Base-by-base conservation (phyloP, 2,329 filamentous ascomycete species). In the Madurella mycetomatis region DNA sequence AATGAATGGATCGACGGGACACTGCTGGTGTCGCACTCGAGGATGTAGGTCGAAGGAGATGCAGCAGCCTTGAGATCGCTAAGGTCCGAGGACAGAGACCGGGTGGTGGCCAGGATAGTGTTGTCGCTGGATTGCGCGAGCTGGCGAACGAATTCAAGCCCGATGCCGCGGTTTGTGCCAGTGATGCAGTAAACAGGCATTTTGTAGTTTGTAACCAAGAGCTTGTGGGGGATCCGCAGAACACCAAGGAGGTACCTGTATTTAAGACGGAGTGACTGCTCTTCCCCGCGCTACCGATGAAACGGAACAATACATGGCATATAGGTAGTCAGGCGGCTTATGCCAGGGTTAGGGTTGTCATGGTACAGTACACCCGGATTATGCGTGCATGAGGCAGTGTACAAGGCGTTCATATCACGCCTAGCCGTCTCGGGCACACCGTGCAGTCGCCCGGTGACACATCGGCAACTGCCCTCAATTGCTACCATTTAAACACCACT, bases 161-260 rank as follows among this genome's bases (percentile, higher is more conserved):
- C 68, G 47, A 64, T 60, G 42, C 62, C 64, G 12, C 60, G 67
- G 64, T 62, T 73, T 54, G 60, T 64, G 60, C 68, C 68, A 15
- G 64, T 66, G 47, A 70, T 60, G 55, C 64, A 66, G 56, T 67
- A 69, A 17, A 64, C 58, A 9, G 67, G 64, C 67, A 69, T 69
- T n/a, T 41, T 58, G 54, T 7, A 25, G 5, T 13, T 46, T 32
- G 16, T 15, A 12, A 30, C 15, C 11, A 18, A 12, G 19, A n/a
- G 19, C 11, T 37, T 7, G 9, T 5, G 19, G 19, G 15, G 25
- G 25, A 4, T 25, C 25, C 25, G 25, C 25, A 25, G 25, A 25
- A 25, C 25, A 25, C 25, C 25, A 4, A 25, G 7, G 25, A 25
- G 25, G 25, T 3, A 25, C 7, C 7, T 25, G 25, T 3, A 25